phyloP scores from a whole-genome alignment of 208 protist genomes.

The Herpetomonas samuelpessoai region DNA sequence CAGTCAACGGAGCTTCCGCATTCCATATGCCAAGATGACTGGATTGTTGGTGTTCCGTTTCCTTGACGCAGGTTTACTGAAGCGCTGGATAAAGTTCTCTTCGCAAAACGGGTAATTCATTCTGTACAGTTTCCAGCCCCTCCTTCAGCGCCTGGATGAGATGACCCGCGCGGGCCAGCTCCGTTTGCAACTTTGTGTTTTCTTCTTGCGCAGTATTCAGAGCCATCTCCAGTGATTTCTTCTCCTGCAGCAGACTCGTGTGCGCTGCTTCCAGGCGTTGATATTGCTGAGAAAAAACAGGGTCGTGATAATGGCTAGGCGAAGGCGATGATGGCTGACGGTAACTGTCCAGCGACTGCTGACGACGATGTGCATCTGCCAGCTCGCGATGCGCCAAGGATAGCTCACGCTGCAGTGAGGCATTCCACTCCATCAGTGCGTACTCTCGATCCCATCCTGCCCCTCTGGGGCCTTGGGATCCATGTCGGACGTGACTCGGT shows the following conservation, averaged over 20 bases:
- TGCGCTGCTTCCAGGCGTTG: neutral
- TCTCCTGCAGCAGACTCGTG: neutral
- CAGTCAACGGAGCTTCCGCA: no score
- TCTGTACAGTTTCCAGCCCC: slow-evolving; percentile 44
- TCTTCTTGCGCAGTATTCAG: slow-evolving; percentile 1
- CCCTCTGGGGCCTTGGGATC: no score
- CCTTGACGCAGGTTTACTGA: no score
- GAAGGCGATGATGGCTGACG: no score
- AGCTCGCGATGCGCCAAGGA: slow-evolving; percentile 1
- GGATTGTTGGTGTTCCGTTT: no score
- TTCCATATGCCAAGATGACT: no score
- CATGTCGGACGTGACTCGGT: no score
- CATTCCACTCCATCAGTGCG: slow-evolving; percentile 19
- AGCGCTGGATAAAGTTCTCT: slow-evolving; percentile 12
- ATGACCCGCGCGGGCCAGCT: slow-evolving; percentile 34
- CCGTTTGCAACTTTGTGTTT: slow-evolving; percentile 12
- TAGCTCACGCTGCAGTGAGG: slow-evolving; percentile 17
- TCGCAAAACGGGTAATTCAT: slow-evolving; percentile 36
- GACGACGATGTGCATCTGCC: no score
- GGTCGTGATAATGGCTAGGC: no score
- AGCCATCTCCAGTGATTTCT: slow-evolving; percentile 12
- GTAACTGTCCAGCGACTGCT: no score
- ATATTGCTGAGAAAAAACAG: no score
- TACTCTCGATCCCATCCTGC: no score
- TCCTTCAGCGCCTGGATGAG: slow-evolving; percentile 49